phyloP scores from a whole-genome alignment of 768 basidiomycete genomes.

The Gelatoporia subvermispora region DNA sequence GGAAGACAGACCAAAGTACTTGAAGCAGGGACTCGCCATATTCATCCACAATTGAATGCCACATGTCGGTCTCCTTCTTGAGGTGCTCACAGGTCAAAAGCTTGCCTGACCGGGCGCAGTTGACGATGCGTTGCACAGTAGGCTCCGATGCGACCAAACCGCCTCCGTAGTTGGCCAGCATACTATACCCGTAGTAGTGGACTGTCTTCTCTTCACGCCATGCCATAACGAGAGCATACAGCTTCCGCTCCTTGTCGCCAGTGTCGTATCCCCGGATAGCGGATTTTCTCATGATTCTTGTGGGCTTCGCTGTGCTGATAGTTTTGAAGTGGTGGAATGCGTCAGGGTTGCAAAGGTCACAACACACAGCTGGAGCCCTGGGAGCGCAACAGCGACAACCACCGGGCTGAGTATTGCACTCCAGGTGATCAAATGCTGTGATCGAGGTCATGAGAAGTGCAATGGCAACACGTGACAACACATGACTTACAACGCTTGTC shows the following conservation, averaged over 20 bases:
- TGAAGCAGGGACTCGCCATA: background rate
- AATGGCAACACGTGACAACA: background rate
- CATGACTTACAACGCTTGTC: constrained; percentile 14
- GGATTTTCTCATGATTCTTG: background rate
- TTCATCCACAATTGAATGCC: background rate
- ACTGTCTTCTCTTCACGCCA: constrained; percentile 12
- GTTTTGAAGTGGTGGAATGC: background rate
- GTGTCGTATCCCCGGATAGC: background rate
- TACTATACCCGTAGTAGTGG: background rate
- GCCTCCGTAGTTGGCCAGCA: constrained; percentile 10
- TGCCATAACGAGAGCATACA: constrained; percentile 6
- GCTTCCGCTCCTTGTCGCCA: background rate
- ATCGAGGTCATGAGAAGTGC: background rate
- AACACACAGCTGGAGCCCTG: constrained; percentile 12
- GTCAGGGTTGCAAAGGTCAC: constrained; percentile 18
- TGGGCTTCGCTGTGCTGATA: background rate
- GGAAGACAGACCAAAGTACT: background rate
- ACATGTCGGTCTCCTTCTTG: constrained; percentile 16
- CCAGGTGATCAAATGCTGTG: constrained; percentile 11
- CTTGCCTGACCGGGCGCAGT: constrained; percentile 19
- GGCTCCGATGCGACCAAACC: constrained; percentile 15
- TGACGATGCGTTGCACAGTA: constrained; percentile 18
- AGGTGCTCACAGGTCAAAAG: constrained; percentile 12
- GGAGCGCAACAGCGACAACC: constrained; percentile 16
- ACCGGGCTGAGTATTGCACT: constrained; percentile 4